Conservation (phyloP, 129 eudicot species). For the Artemisia tridentata region DNA sequence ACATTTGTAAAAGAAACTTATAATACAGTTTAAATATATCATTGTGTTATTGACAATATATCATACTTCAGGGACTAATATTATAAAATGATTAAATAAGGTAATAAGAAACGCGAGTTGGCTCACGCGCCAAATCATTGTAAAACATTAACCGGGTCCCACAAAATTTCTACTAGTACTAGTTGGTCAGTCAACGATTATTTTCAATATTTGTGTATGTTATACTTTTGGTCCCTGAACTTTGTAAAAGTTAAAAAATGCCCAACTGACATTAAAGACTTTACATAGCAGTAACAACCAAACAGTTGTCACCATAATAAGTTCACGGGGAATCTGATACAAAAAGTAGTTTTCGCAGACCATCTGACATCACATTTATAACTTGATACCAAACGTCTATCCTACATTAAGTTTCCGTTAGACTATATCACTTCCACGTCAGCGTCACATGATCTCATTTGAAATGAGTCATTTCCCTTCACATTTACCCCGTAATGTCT, state of each 20-base stretch:
- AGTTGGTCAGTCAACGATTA: slow-evolving; percentile 19
- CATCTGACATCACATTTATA: slow-evolving; percentile 19
- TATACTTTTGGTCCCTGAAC: slow-evolving; percentile 4
- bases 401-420: background rate
- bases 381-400: background rate
- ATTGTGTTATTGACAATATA: background rate
- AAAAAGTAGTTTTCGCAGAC: slow-evolving; percentile 3
- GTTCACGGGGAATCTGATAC: slow-evolving; percentile 29
- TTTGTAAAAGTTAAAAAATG: background rate
- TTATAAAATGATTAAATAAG: too few relatives aligned
- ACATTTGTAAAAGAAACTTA: too few relatives aligned
- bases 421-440: too few relatives aligned
- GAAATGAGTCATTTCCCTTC: too few relatives aligned
- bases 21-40: too few relatives aligned
- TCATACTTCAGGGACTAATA: background rate
- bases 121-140: slow-evolving; percentile 24
- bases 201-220: background rate
- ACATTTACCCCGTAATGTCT: too few relatives aligned
- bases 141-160: slow-evolving; percentile 6
- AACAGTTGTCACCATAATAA: slow-evolving; percentile 27
- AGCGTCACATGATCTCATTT: too few relatives aligned
- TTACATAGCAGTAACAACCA: slow-evolving; percentile 16
- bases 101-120: background rate
- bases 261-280: slow-evolving; percentile 16
- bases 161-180: slow-evolving; percentile 6